Base-by-base conservation (phyloP, 345 rosid species). In the Durio zibethinus region DNA sequence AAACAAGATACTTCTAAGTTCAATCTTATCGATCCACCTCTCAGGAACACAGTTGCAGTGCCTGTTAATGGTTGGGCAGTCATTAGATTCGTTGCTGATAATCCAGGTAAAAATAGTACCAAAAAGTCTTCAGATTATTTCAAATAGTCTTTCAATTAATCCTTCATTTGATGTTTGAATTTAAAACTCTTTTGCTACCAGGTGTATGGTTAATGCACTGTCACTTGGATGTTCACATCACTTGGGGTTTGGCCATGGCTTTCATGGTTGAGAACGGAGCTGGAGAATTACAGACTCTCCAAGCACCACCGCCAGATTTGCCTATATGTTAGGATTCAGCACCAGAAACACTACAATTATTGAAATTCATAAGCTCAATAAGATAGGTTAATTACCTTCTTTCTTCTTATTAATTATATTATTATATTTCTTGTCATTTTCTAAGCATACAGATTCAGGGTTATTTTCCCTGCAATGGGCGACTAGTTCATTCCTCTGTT, bases 131-230 rank as follows among this genome's bases (percentile, higher is more conserved):
- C 63, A 57, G 63, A 57, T 57, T 25, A 21, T 23, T 57, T 57
- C 35, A 59, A 31, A 7, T 35, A 1, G 10, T 29, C 4, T 29
- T 11, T 31, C n/a, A 29, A 29, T 61, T 38, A 15, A 27, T 47
- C 56, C 33, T 48, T 16, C 9, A 1, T 48, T 16, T 47, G 4
- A 18, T 29, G 25, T 18, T 70, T 29, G 42, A 70, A 35, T 35
- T 38, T 35, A 1, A 64, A 64, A 5, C 8, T n/a, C n/a, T n/a
- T n/a, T n/a, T n/a, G n/a, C 14, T 68, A 42, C 27, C 82, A 92
- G 98, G 99, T 35, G 92, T 90, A 53, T 95, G 98, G 99, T 15
- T 95, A 64, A 87, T 93, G 98, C 98, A 94, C 76, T 93, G 98
- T 79, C 98, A 93, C 87, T 85, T 94, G 89, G 98, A 94, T 80